A percentile compares a stretch with the other conserved stretches of the same genome.
Conservation (phyloP, 768 basidiomycete genomes). For the Pleurotus tuoliensis region DNA sequence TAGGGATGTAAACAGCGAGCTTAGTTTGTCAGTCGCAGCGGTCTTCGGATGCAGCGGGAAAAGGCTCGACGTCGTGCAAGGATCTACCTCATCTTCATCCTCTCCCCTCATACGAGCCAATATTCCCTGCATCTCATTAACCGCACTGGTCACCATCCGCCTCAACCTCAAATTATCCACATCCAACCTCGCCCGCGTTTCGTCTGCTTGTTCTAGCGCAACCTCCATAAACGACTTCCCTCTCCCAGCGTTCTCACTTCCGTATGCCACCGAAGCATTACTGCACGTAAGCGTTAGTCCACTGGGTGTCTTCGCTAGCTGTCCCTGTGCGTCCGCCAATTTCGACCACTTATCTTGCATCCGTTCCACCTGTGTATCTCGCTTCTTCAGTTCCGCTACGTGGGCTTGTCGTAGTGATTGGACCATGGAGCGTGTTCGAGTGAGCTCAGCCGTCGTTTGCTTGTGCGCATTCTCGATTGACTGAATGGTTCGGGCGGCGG, state of each 20-base stretch:
- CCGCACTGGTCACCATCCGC: conserved; percentile 53
- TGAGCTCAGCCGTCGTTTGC: conserved; percentile 64
- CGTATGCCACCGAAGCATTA: conserved; percentile 46
- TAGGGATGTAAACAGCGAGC: conserved; percentile 37
- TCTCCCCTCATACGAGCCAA: conserved; percentile 45
- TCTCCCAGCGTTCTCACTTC: conserved; percentile 32
- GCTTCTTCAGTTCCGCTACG: conserved; percentile 71
- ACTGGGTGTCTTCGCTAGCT: conserved; percentile 42
- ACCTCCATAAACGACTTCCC: conserved; percentile 58
- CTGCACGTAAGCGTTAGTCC: conserved; percentile 45
- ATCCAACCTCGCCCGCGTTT: conserved; percentile 52
- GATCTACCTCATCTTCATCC: conserved; percentile 44
- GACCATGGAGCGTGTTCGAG: conserved; percentile 64
- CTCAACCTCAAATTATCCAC: conserved; percentile 65
- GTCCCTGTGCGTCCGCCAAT: conserved; percentile 63
- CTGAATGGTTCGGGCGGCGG: conserved; percentile 45
- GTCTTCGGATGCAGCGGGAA: conserved; percentile 53
- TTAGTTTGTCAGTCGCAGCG: conserved; percentile 45
- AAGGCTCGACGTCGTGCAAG: conserved; percentile 42
- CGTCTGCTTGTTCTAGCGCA: conserved; percentile 72
- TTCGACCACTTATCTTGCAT: conserved; percentile 74
- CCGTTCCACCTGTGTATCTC: conserved; percentile 75
- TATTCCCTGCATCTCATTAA: conserved; percentile 62
- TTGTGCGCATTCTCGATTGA: conserved; percentile 65
- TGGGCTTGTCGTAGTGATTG: conserved; percentile 69